Conservation (phyloP, 2,329 filamentous ascomycete species). For the Fusarium longipes region DNA sequence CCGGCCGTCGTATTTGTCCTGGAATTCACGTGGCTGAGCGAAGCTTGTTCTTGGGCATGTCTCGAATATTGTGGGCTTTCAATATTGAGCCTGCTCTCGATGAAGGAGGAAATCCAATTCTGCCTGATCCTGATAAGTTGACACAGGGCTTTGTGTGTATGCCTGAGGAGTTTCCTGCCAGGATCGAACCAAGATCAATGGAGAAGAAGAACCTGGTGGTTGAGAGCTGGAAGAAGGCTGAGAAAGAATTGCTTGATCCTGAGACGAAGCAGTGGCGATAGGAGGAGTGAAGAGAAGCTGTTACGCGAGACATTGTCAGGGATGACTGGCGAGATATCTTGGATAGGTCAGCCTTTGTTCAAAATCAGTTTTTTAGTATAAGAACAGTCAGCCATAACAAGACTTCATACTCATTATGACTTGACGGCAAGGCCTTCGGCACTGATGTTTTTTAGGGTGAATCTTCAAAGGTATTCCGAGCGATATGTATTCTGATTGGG, state of each 20-base stretch:
- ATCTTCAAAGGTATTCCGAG: too few relatives aligned
- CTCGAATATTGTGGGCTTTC: constrained; percentile 22
- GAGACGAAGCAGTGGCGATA: constrained; percentile 13
- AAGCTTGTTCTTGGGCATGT: constrained; percentile 31
- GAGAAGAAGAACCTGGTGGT: background rate
- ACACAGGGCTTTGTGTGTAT: constrained; percentile 19
- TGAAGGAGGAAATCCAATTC: background rate
- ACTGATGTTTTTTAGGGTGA: too few relatives aligned
- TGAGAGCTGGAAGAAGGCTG: background rate
- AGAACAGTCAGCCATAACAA: too few relatives aligned
- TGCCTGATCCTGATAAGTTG: constrained; percentile 7
- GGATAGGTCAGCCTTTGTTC: too few relatives aligned
- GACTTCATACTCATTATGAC: too few relatives aligned
- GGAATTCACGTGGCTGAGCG: constrained; percentile 33
- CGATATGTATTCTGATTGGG: too few relatives aligned
- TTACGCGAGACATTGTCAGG: too few relatives aligned
- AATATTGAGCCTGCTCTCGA: constrained; percentile 1
- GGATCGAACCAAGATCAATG: background rate
- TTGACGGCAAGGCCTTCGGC: too few relatives aligned
- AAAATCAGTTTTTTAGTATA: too few relatives aligned
- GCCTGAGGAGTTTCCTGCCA: constrained; percentile 4
- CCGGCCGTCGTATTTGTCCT: constrained; percentile 31
- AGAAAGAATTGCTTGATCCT: background rate
- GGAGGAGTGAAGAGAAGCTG: background rate
- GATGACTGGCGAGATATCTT: too few relatives aligned